Evolutionary conservation across 305 asterid genomes (phyloP).

Genomic region (Rubia tinctorum): DNA sequence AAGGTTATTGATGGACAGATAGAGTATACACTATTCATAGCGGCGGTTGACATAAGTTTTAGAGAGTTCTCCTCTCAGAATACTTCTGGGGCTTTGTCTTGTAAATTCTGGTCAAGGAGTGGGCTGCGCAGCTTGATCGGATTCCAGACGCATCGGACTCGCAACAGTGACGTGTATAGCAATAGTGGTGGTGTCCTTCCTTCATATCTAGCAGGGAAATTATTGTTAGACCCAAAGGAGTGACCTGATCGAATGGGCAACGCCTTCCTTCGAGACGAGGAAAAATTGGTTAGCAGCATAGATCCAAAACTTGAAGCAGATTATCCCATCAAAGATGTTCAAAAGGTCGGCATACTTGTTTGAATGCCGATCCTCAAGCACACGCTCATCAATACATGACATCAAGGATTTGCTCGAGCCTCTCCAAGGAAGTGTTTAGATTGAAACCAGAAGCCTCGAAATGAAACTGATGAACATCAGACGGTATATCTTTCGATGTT

Average conservation of each 20-base stretch:
- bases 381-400: conserved; percentile 84
- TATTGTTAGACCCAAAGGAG: conserved; percentile 65
- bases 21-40: too few relatives aligned
- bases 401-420: conserved; percentile 82
- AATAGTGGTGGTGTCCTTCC: conserved; percentile 81
- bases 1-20: too few relatives aligned
- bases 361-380: conserved; percentile 80
- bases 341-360: conserved; percentile 79
- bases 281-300: conserved; percentile 54
- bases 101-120: too few relatives aligned
- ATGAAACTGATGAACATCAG: not conserved
- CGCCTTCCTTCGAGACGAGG: conserved; percentile 73
- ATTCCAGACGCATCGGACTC: conserved; percentile 66
- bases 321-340: conserved; percentile 63
- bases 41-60: too few relatives aligned
- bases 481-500: not conserved
- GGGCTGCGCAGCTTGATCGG: too few relatives aligned
- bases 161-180: conserved; percentile 88
- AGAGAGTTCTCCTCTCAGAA: too few relatives aligned
- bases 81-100: too few relatives aligned
- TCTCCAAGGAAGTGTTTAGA: conserved; percentile 47
- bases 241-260: conserved; percentile 64
- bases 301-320: conserved; percentile 76
- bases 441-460: conserved; percentile 26
- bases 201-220: conserved; percentile 73